Base-by-base conservation (phyloP, 2,329 filamentous ascomycete species). In the Fusarium sp. region DNA sequence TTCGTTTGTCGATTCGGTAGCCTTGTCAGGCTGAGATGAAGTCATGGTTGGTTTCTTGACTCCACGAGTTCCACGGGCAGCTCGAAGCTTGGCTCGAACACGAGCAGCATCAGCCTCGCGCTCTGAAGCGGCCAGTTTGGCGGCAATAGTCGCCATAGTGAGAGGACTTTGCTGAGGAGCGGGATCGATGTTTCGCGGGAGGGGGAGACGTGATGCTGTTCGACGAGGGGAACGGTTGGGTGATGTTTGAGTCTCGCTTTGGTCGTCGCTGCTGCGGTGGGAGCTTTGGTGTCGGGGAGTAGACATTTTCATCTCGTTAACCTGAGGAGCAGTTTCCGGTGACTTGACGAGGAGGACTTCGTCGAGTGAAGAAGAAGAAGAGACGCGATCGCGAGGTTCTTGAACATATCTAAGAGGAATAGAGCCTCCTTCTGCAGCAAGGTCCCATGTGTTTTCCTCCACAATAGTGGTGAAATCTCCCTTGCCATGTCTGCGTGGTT, bases 61-160 rank as follows among this genome's bases (percentile, higher is more conserved):
- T 59, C 78, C 76, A 60, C 80, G 81, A 60, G 77, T 78, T 19
- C 79, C 80, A 39, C 84, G 80, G 6, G 86, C 87, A 3, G 89
- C 89, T 73, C 85, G 87, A 35, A 91, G 83, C 77, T 91, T 91
- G 6, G 90, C 90, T 7, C 89, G 83, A 0, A 91, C 88, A 29
- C 89, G 84, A 3, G 89, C 89, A 3, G 89, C 89, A 70, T 91
- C 89, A 8, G 90, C 90, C 59, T 91, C 89, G 23, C 88, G 84
- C 71, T 91, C 90, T 1, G 89, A 88, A 4, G 90, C 89, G 2
- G 89, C 90, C 1, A 91, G 83, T 79, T 91, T 91, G 33, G 89
- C 88, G 1, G 88, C 87, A 68, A 91, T 91, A 38, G 83, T 86
- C 14, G 88, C 87, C 85, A 90, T 90, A 25, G 86, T 90, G 7